Percentiles rank a stretch among this genome's conserved stretches.
These are phyloP conservation scores for Eucalyptus regnans DNA, from an alignment of 345 rosid genomes.

Conservation along the genomic window DNA sequence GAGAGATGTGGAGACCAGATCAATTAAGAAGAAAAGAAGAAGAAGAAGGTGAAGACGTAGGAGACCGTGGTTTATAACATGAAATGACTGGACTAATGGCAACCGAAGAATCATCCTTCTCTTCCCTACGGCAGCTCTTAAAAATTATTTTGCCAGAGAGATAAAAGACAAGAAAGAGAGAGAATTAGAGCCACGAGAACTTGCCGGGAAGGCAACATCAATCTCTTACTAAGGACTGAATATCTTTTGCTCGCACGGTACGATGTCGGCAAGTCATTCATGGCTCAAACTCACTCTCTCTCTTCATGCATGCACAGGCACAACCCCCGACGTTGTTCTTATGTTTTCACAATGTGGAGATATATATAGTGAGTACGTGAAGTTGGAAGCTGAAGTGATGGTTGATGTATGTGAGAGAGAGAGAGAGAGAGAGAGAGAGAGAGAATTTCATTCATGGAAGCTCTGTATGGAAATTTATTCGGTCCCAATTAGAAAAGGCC, in stretches of 20 bases:
- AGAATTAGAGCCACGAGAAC: neutral
- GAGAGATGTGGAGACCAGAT: neutral
- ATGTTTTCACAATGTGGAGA: neutral
- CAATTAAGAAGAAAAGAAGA: neutral
- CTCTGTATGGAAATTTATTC: neutral
- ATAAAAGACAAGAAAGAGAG: neutral
- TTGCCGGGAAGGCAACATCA: neutral
- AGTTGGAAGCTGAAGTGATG: neutral
- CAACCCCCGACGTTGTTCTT: neutral
- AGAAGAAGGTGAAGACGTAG: neutral
- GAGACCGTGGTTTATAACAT: neutral
- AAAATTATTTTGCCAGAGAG: neutral
- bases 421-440: neutral
- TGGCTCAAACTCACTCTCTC: constrained; percentile 6
- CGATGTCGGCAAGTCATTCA: constrained; percentile 1
- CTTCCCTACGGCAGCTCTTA: neutral
- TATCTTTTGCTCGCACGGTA: neutral
- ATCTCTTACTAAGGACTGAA: neutral
- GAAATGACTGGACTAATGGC: neutral
- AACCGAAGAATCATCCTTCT: neutral
- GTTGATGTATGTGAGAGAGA: neutral
- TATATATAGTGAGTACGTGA: neutral
- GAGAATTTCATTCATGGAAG: neutral
- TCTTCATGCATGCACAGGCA: neutral
- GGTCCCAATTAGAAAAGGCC: neutral